Evolutionary conservation across 768 basidiomycete genomes (phyloP).

Genomic region (Suillus variegatus): DNA sequence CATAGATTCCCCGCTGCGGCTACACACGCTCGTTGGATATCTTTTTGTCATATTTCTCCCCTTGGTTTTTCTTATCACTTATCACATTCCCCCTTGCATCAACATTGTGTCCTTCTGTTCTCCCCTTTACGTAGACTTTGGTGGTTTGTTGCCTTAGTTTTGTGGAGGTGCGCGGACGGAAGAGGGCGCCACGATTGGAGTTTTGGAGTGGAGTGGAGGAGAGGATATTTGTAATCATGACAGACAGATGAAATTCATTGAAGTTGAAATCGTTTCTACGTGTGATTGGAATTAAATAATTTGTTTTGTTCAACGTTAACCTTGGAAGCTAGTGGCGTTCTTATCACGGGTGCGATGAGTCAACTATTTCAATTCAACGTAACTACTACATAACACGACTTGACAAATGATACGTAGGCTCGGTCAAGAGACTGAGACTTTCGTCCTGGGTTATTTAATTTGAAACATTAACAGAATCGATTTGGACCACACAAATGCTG

Average conservation of each 20-base stretch:
- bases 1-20: slow-evolving; percentile 21
- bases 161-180: slow-evolving; percentile 61
- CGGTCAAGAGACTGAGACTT: not conserved
- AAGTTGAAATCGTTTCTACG: too few species aligned
- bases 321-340: too few species aligned
- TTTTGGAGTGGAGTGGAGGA: slow-evolving; percentile 17
- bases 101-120: slow-evolving; percentile 58
- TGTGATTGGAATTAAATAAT: too few species aligned
- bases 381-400: slow-evolving; percentile 9
- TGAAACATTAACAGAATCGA: not conserved
- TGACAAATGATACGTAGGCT: slow-evolving; percentile 9
- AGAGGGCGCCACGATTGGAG: slow-evolving; percentile 69
- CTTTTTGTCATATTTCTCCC: slow-evolving; percentile 17
- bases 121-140: slow-evolving; percentile 47
- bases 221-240: slow-evolving; percentile 11
- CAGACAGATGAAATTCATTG: not conserved
- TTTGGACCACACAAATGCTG: not conserved
- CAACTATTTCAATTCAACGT: slow-evolving; percentile 1
- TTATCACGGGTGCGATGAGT: not conserved
- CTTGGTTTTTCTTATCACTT: slow-evolving; percentile 19
- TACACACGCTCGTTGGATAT: slow-evolving; percentile 18
- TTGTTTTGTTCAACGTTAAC: too few species aligned
- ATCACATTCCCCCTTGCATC: slow-evolving; percentile 23
- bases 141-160: slow-evolving; percentile 20
- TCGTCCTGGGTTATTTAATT: slow-evolving; percentile 15